These are phyloP conservation scores for Plasmodium knowlesi DNA, from an alignment of 169 alveolate species.

Conservation along the genomic window DNA sequence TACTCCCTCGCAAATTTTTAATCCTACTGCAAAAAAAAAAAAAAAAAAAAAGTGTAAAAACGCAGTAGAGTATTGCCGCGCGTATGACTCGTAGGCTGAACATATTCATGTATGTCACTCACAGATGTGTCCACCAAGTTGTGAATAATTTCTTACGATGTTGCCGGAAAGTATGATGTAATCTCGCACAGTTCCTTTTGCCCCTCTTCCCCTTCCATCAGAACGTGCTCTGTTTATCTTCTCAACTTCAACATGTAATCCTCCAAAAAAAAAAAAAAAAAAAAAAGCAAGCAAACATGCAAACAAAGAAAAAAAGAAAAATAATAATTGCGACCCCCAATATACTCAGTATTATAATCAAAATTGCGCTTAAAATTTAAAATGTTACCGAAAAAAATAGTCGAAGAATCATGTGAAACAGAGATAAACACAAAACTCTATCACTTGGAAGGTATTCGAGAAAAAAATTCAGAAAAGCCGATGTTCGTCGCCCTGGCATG, in stretches of 20 bases:
- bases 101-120: neutral
- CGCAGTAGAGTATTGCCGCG: neutral
- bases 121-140: neutral
- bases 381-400: neutral
- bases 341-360: neutral
- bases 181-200: neutral
- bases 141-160: neutral
- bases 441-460: neutral
- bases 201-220: neutral
- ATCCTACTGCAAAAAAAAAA: neutral
- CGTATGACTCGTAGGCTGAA: neutral
- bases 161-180: neutral
- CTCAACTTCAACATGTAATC: neutral
- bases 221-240: neutral
- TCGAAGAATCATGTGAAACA: neutral
- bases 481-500: neutral
- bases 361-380: neutral
- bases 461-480: neutral
- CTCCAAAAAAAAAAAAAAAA: neutral
- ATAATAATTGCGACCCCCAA: neutral
- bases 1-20: neutral
- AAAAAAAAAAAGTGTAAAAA: neutral
- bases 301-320: neutral
- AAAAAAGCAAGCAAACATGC: too few relatives aligned
- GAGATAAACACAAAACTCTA: neutral